Conservation (phyloP, 495 filamentous ascomycete species). For the Talaromyces adpressus region DNA sequence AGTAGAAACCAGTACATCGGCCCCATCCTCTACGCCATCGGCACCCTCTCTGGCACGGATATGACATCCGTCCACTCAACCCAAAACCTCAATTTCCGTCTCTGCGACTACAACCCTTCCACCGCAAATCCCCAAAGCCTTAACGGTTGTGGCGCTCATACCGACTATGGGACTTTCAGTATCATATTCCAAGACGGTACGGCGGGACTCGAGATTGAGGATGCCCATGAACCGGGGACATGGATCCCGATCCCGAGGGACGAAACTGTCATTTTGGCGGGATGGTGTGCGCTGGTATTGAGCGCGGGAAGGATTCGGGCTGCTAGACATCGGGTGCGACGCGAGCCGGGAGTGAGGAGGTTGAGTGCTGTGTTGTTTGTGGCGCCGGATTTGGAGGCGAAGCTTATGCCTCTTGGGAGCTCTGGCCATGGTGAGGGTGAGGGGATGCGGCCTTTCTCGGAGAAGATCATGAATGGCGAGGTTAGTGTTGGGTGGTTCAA, state of each 20-base stretch:
- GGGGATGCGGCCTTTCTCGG: neutral
- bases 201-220: neutral
- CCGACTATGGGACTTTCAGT: neutral
- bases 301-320: neutral
- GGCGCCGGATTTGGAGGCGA: neutral
- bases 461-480: neutral
- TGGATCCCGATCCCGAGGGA: neutral
- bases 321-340: neutral
- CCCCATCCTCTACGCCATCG: neutral
- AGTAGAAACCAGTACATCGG: neutral
- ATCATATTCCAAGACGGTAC: neutral
- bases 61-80: too few relatives aligned
- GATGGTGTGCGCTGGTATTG: neutral
- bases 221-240: neutral
- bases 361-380: neutral
- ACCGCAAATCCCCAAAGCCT: neutral
- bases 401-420: neutral
- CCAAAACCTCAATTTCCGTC: neutral
- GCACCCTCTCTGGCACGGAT: neutral
- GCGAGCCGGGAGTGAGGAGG: neutral
- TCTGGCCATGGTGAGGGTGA: too few relatives aligned
- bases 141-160: neutral
- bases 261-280: neutral
- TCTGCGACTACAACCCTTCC: neutral
- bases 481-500: neutral